Conservation (phyloP, 306 rosid genomes). For the Castanopsis chinensis region DNA sequence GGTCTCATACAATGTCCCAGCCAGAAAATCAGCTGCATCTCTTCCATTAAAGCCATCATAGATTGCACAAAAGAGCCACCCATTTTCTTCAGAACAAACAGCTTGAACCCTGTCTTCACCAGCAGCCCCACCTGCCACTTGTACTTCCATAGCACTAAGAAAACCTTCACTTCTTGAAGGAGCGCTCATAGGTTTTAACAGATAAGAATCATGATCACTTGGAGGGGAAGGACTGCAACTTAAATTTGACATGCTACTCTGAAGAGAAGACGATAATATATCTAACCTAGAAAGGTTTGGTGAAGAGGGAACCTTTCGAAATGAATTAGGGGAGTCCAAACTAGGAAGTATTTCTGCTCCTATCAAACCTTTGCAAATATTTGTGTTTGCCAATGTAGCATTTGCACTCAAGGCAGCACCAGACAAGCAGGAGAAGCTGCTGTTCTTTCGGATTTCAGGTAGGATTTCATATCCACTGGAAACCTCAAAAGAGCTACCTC, state of each 20-base stretch:
- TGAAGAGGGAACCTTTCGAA: constrained; percentile 81
- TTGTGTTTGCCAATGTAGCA: constrained; percentile 93
- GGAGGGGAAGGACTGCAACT: constrained; percentile 81
- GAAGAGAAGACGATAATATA: constrained; percentile 78
- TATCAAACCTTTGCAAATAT: constrained; percentile 86
- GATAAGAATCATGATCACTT: constrained; percentile 59
- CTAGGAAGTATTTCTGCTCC: constrained; percentile 93
- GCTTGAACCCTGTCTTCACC: constrained; percentile 99
- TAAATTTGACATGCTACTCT: constrained; percentile 67
- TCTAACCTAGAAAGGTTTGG: constrained; percentile 74
- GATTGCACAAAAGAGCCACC: constrained; percentile 96
- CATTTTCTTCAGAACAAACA: constrained; percentile 96
- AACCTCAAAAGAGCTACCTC: constrained; percentile 39
- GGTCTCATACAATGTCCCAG: constrained; percentile 90
- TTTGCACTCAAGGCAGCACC: constrained; percentile 98
- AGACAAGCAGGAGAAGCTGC: constrained; percentile 96
- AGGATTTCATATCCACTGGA: constrained; percentile 30
- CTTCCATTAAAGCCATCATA: constrained; percentile 98
- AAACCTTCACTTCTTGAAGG: constrained; percentile 71
- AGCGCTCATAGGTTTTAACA: constrained; percentile 50
- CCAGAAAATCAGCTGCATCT: constrained; percentile 98
- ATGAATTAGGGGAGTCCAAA: constrained; percentile 93
- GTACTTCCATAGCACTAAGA: constrained; percentile 75
- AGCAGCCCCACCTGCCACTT: constrained; percentile 99
- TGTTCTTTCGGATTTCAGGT: constrained; percentile 60